Percentiles rank a stretch among this genome's conserved stretches.
Conservation (phyloP, 2,329 filamentous ascomycete species). For the Thelonectria discophora region DNA sequence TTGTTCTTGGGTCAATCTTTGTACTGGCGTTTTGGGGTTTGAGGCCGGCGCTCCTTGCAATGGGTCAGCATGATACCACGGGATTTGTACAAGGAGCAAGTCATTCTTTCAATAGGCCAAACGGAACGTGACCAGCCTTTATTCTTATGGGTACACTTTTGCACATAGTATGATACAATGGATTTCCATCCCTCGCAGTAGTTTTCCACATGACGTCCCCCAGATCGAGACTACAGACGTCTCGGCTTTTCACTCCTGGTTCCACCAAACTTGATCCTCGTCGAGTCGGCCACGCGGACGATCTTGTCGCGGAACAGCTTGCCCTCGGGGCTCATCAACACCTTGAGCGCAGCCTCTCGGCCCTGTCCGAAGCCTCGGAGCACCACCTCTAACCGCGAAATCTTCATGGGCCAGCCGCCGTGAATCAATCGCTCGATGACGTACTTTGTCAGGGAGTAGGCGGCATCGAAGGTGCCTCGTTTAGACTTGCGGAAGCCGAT, state of each 20-base stretch:
- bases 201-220: slow-evolving; percentile 20
- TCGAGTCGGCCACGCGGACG: slow-evolving; percentile 82
- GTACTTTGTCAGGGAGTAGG: slow-evolving; percentile 87
- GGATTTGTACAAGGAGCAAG: slow-evolving; percentile 29
- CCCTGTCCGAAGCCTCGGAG: slow-evolving; percentile 87
- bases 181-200: slow-evolving; percentile 28
- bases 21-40: slow-evolving; percentile 40
- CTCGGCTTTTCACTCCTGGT: slow-evolving; percentile 85
- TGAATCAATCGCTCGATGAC: slow-evolving; percentile 87
- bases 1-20: slow-evolving; percentile 8
- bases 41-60: slow-evolving; percentile 26
- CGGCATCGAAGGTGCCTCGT: slow-evolving; percentile 86
- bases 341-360: slow-evolving; percentile 89
- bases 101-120: slow-evolving; percentile 32
- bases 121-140: slow-evolving; percentile 31
- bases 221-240: slow-evolving; percentile 64
- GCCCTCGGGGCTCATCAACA: slow-evolving; percentile 86
- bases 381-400: slow-evolving; percentile 80
- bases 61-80: slow-evolving; percentile 43
- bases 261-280: slow-evolving; percentile 94
- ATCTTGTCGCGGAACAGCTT: slow-evolving; percentile 78
- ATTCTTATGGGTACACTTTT: slow-evolving; percentile 46
- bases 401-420: slow-evolving; percentile 78
- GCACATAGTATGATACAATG: slow-evolving; percentile 50
- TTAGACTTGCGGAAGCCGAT: slow-evolving; percentile 89